These are phyloP conservation scores for Rhodotorula sp. DNA, from an alignment of 1,284 basidiomycete species.

Conservation along the genomic window DNA sequence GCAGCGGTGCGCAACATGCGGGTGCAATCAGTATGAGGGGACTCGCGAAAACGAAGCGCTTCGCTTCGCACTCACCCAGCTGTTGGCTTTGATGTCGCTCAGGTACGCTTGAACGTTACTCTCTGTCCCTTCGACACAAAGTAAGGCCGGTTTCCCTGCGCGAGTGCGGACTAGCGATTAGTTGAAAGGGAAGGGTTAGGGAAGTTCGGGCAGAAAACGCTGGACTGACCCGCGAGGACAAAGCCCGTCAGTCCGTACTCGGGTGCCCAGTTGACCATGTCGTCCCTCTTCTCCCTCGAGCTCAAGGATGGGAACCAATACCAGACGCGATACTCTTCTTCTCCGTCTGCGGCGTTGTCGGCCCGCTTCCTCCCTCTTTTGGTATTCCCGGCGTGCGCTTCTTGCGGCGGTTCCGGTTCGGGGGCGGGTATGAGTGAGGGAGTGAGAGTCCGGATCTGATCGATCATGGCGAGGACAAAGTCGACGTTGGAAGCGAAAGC, in stretches of 20 bases:
- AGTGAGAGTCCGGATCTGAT: conserved; percentile 9
- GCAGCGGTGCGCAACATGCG: background rate
- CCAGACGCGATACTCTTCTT: conserved; percentile 29
- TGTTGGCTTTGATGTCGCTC: conserved; percentile 52
- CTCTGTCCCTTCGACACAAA: conserved; percentile 52
- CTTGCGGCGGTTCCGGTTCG: background rate
- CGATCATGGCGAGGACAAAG: conserved; percentile 21
- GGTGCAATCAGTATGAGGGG: background rate
- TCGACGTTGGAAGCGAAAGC: conserved; percentile 9
- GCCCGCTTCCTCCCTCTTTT: background rate
- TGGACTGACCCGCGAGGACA: conserved; percentile 42
- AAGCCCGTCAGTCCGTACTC: conserved; percentile 52
- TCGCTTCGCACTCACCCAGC: conserved; percentile 45
- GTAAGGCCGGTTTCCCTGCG: conserved; percentile 53
- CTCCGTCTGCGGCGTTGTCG: background rate
- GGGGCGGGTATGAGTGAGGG: background rate
- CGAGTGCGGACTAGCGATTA: background rate
- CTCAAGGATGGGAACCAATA: conserved; percentile 47
- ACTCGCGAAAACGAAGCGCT: too few species aligned
- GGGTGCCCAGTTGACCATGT: conserved; percentile 48
- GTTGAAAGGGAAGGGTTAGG: background rate
- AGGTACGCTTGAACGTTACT: conserved; percentile 50
- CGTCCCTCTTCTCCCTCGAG: conserved; percentile 14
- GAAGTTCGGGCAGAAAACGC: too few species aligned
- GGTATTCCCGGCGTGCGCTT: background rate